Evolutionary conservation across 2,329 filamentous ascomycete species (phyloP), one percentile per base, ranked within the genome.

Genomic region (Calonectria henricotiae): DNA sequence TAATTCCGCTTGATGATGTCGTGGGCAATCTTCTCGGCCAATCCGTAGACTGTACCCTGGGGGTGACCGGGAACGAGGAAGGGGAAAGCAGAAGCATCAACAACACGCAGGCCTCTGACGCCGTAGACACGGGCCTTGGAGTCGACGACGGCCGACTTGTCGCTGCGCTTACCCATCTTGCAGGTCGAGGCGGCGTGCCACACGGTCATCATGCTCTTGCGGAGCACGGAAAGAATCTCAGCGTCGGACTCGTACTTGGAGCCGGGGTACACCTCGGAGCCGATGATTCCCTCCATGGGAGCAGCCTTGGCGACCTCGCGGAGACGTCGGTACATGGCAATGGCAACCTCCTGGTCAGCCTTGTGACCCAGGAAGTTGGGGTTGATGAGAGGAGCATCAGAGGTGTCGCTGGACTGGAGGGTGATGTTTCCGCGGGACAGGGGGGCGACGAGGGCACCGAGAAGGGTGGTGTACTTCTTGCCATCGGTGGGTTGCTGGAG

Each of bases 361-460:
- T 80, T 78, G 17, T 83, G 78, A 6, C 78, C 78, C 1, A 88
- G 77, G 82, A 82, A 88, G 69, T 84, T 84, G 1, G 84, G 83
- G 70, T 86, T 80, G 69, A 88, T 83, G 17, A 84, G 73, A 0
- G 86, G 86, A 1, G 75, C 74, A 8, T 68, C 71, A 23, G 81
- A 78, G 2, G 78, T 79, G 46, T 80, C 76, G 20, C 74, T 47
- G 0, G 81, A 83, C 0, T 63, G 60, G 23, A 87, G 80, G 0
- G 81, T 83, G 3, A 87, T 76, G 60, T 77, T 86, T 17, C 86
- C 86, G 1, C 83, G 80, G 1, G 85, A 86, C 0, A 72, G 51
- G 17, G 75, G 74, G 11, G 69, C 67, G 3, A 72, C 66, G 2
- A 81, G 73, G 2, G 84, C 83, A 0, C 83, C 79, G 9, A 70